These are phyloP conservation scores for Xylariaceae sp. DNA, from an alignment of 2,329 filamentous ascomycete genomes.

Conservation along the genomic window DNA sequence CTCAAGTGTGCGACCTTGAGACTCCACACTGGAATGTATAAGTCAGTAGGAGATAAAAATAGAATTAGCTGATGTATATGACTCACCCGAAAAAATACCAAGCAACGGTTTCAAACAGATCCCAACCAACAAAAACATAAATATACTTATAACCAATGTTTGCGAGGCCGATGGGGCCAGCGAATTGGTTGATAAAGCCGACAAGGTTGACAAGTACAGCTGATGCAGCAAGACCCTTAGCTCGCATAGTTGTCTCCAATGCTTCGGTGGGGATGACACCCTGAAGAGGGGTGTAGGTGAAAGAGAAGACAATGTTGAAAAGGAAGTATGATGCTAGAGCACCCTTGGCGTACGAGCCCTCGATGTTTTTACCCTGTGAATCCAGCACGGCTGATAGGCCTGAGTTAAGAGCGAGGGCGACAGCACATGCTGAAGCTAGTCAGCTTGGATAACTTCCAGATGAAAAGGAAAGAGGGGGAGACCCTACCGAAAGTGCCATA, in stretches of 20 bases:
- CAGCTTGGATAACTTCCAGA: conserved; percentile 3
- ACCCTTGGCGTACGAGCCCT: conserved; percentile 47
- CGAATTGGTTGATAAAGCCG: conserved; percentile 56
- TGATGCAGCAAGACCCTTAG: conserved; percentile 53
- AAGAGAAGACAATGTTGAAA: conserved; percentile 56
- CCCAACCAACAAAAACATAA: conserved; percentile 57
- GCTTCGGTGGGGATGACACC: conserved; percentile 54
- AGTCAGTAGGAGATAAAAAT: conserved; percentile 12
- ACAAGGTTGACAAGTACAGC: conserved; percentile 52
- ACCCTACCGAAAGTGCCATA: conserved; percentile 48
- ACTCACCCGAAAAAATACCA: conserved; percentile 55
- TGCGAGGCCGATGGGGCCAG: conserved; percentile 51
- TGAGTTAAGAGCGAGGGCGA: conserved; percentile 52
- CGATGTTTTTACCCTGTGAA: conserved; percentile 39
- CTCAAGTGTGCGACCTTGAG: conserved; percentile 56
- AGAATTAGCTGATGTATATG: neutral
- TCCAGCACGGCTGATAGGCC: conserved; percentile 49
- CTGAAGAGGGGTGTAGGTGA: conserved; percentile 57
- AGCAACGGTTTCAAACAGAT: conserved; percentile 46
- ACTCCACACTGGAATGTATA: conserved; percentile 49
- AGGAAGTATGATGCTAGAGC: conserved; percentile 56
- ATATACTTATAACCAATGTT: conserved; percentile 53
- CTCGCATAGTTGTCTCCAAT: conserved; percentile 54
- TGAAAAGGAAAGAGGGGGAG: conserved; percentile 11
- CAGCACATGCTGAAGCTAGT: conserved; percentile 43